Evolutionary conservation across 805 yeast genomes (phyloP).

Genomic region (Diddensiella santjacobensis): DNA sequence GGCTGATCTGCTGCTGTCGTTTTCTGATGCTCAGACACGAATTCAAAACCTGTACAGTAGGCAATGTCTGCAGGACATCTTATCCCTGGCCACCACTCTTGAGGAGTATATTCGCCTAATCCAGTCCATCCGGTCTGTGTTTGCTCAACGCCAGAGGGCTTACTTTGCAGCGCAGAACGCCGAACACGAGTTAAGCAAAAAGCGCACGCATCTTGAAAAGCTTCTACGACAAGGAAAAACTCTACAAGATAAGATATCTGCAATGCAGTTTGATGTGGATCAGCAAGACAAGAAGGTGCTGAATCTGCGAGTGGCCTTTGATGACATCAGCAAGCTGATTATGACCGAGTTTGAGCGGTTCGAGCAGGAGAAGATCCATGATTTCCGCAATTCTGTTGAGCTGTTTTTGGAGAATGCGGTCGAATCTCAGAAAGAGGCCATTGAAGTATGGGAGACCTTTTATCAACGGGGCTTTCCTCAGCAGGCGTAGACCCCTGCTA

Average conservation of each 20-base stretch:
- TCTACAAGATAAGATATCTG: slow-evolving; percentile 60
- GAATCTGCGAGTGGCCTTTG: slow-evolving; percentile 55
- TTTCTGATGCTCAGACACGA: slow-evolving; percentile 67
- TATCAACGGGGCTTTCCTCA: slow-evolving; percentile 37
- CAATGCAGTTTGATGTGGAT: slow-evolving; percentile 56
- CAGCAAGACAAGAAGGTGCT: slow-evolving; percentile 51
- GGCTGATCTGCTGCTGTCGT: slow-evolving; percentile 60
- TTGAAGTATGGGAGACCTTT: slow-evolving; percentile 51
- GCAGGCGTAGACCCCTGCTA: background rate
- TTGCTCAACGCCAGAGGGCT: slow-evolving; percentile 66
- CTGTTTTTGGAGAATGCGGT: slow-evolving; percentile 85
- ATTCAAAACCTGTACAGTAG: slow-evolving; percentile 73
- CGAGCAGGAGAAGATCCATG: slow-evolving; percentile 72
- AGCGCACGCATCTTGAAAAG: slow-evolving; percentile 45
- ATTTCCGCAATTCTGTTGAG: slow-evolving; percentile 85
- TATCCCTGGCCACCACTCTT: slow-evolving; percentile 79
- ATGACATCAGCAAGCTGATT: slow-evolving; percentile 60
- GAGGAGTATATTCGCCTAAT: slow-evolving; percentile 83
- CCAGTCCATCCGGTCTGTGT: slow-evolving; percentile 67
- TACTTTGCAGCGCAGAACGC: slow-evolving; percentile 43
- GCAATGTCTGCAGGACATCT: slow-evolving; percentile 75
- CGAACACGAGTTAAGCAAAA: slow-evolving; percentile 48
- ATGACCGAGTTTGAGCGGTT: slow-evolving; percentile 63
- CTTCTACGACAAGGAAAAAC: slow-evolving; percentile 44
- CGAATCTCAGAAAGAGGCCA: slow-evolving; percentile 85